Base-by-base conservation (phyloP, 176 grass and related monocot species). In the Dactylis glomerata region DNA sequence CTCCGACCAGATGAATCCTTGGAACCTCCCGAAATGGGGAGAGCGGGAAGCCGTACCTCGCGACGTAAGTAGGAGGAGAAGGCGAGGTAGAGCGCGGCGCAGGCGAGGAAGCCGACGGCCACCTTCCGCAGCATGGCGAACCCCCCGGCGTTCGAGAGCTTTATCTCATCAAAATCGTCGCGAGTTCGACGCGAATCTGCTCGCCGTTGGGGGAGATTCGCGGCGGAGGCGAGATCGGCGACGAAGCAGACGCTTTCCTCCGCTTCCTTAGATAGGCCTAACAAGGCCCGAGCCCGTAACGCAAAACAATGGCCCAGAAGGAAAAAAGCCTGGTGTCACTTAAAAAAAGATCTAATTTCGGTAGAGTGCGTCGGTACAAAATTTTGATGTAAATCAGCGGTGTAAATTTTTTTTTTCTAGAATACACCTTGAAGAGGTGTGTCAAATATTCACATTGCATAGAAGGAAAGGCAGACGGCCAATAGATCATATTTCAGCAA, bases 121-220 rank as follows among this genome's bases (percentile, higher is more conserved):
- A 66, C 84, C 81, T 84, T 92, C 63, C 65, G 84, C 77, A 92
- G 84, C 91, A 92, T 92, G 55, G 36, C 80, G 61, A 55, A 26
- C 33, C 45, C 30, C 9, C 10, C 26, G 11, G 1, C 23, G 3
- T n/a, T 15, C 20, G 5, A 1, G 31, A 19, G 22, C 36, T 41
- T 41, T 83, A 72, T 37, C 79, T 65, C 84, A 90, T 67, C 34
- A 62, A 66, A 62, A 66, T 47, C 27, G 42, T 14, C 10, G 79
- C 74, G 5, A n/a, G 41, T 6, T 22, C 65, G 64, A 45, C 5
- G 84, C 56, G n/a, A 74, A 79, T 86, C 79, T 46, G 61, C 54
- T 54, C 65, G 24, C 24, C 54, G 19, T 62, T 71, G 15, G 47
- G 58, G 26, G 12, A 5, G 12, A 38, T 81, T 50, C 51, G 14